Conservation (phyloP, 352 stramenopile species). For the Aphanomyces stellatus region DNA sequence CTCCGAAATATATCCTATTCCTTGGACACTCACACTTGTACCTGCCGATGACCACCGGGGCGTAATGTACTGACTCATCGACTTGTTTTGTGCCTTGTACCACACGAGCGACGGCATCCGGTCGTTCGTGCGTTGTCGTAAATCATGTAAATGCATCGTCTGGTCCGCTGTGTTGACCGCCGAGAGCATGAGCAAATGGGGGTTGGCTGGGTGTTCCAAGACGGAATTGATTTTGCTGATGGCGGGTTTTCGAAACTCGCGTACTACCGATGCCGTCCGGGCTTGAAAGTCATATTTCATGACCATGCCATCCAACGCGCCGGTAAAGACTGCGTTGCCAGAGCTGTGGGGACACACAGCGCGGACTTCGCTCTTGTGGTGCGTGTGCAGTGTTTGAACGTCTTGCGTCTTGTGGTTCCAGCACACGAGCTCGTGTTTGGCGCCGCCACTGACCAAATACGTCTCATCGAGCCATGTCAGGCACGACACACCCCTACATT, state of each 20-base stretch:
- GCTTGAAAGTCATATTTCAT: slow-evolving; percentile 46
- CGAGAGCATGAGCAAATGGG: slow-evolving; percentile 66
- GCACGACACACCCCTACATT: slow-evolving; percentile 9
- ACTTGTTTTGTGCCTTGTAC: slow-evolving; percentile 34
- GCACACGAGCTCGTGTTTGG: slow-evolving; percentile 61
- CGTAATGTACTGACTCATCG: slow-evolving; percentile 80
- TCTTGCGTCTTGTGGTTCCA: slow-evolving; percentile 46
- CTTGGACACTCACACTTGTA: no score
- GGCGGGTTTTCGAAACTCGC: slow-evolving; percentile 54
- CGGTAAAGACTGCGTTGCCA: slow-evolving; percentile 51
- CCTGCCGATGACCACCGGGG: slow-evolving; percentile 61
- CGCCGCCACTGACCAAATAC: slow-evolving; percentile 51
- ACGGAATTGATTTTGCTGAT: slow-evolving; percentile 82
- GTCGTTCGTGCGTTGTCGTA: slow-evolving; percentile 37
- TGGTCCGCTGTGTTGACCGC: slow-evolving; percentile 54
- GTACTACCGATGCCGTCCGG: neutral
- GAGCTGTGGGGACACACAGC: slow-evolving; percentile 72
- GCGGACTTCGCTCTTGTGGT: slow-evolving; percentile 69
- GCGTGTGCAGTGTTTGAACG: slow-evolving; percentile 46
- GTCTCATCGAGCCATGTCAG: slow-evolving; percentile 5
- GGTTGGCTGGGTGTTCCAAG: slow-evolving; percentile 76
- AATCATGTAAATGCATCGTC: slow-evolving; percentile 63
- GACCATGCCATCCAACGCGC: slow-evolving; percentile 48
- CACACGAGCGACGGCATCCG: slow-evolving; percentile 56
- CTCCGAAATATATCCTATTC: no score